Conservation (phyloP, 257 asterid genomes). For the Echium plantagineum region DNA sequence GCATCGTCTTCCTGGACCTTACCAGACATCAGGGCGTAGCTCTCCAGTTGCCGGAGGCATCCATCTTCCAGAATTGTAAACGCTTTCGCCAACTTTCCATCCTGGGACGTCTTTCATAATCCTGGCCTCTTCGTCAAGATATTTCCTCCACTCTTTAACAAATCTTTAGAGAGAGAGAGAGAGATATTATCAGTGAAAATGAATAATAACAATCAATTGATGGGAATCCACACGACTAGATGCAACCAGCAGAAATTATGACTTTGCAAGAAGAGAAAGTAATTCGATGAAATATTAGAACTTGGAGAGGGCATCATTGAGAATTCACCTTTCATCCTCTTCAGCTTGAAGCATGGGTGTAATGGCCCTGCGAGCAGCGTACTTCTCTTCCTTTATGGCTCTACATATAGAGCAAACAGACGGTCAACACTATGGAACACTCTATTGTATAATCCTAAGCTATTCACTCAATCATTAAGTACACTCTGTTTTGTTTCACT, state of each 20-base stretch:
- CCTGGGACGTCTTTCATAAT: conserved; percentile 97
- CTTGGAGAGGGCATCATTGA: not conserved
- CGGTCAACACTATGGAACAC: too few species aligned
- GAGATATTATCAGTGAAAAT: not conserved
- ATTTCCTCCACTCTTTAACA: conserved; percentile 71
- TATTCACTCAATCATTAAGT: too few species aligned
- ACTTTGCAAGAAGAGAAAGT: too few species aligned
- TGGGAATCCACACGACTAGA: not conserved
- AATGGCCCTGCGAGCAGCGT: conserved; percentile 67
- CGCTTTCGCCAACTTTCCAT: conserved; percentile 93
- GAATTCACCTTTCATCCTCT: conserved; percentile 66
- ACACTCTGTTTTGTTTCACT: too few species aligned
- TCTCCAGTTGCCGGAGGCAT: conserved; percentile 93
- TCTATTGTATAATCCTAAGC: too few species aligned
- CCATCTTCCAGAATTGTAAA: conserved; percentile 89
- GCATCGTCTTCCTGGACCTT: not conserved
- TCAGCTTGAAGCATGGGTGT: conserved; percentile 76
- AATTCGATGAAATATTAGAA: not conserved
- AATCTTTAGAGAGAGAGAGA: conserved; percentile 27
- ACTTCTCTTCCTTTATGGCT: conserved; percentile 73
- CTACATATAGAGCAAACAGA: conserved; percentile 16
- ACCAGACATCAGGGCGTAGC: conserved; percentile 52
- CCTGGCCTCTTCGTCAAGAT: conserved; percentile 76
- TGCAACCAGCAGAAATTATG: not conserved
- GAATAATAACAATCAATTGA: not conserved